Percentiles rank a stretch among this genome's conserved stretches.
Evolutionary conservation across 2,329 filamentous ascomycete genomes (phyloP).

Genomic region (Lachnellula suecica): DNA sequence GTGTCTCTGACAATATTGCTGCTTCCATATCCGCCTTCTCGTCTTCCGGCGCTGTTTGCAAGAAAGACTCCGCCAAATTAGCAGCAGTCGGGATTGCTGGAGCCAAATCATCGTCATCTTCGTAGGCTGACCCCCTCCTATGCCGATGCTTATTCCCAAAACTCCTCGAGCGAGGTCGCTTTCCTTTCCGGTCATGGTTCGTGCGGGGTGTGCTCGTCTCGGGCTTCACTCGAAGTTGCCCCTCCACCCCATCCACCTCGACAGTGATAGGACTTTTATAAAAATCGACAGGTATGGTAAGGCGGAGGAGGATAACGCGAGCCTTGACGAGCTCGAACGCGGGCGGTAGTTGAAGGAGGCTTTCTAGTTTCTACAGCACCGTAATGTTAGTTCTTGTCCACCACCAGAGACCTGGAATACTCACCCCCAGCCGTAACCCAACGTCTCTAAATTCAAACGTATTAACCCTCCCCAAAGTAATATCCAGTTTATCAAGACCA

Average conservation of each 20-base stretch:
- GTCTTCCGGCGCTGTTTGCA: conserved; percentile 66
- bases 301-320: conserved; percentile 70
- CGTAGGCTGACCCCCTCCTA: conserved; percentile 9
- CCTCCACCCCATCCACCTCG: conserved; percentile 78
- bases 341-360: conserved; percentile 71
- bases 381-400: conserved; percentile 18
- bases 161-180: conserved; percentile 22
- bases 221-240: conserved; percentile 57
- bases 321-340: conserved; percentile 72
- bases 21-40: conserved; percentile 69
- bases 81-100: conserved; percentile 64
- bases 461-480: conserved; percentile 78
- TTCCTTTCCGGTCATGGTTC: conserved; percentile 33
- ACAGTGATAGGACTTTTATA: conserved; percentile 80
- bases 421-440: conserved; percentile 74
- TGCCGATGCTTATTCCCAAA: background rate
- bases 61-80: conserved; percentile 75
- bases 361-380: conserved; percentile 68
- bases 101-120: conserved; percentile 25
- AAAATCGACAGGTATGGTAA: conserved; percentile 86
- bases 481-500: conserved; percentile 81
- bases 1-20: conserved; percentile 61
- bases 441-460: conserved; percentile 86
- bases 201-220: conserved; percentile 31
- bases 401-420: conserved; percentile 23